Evolutionary conservation across 2,329 filamentous ascomycete species (phyloP), one percentile per base, ranked within the genome.

Genomic region (Anisogramma anomala): DNA sequence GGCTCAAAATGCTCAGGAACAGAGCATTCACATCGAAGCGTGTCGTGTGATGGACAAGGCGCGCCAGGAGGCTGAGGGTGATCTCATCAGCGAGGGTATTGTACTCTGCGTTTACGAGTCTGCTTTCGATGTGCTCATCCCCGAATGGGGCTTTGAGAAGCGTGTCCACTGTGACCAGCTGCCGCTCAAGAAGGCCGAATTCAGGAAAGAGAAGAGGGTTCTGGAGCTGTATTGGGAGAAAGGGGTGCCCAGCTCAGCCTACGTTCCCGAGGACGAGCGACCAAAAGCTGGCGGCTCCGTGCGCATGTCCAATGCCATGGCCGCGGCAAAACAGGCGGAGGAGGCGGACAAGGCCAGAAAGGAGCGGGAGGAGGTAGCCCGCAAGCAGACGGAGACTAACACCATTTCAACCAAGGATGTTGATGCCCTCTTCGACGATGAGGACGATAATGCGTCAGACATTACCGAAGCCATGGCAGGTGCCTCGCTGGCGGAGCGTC

Each of bases 161-260:
- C 85, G 91, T 50, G 91, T 98, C 39, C 91, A 98, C 65, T 98
- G 91, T 59, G 91, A 98, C 58, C 91, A 98, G 68, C 72, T 98
- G 58, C 91, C 91, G 22, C 69, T 98, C 52, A 89, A 96, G 75
- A 98, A 98, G 72, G 91, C 91, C n/a, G 91, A 98, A 59, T 98
- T 91, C 65, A 80, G 93, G 63, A 96, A 96, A 72, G 87, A 94
- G 59, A 85, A 88, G 67, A 79, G 91, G 42, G 77, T 96, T 22
- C 72, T 98, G 34, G 91, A 98, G 65, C 74, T 98, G 13, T 98
- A 95, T 71, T 98, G 91, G 91, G 91, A 98, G 78, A 98, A 96
- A 75, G 91, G 91, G 34, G 87, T 96, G 6, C 86, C 89, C 20
- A 96, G 88, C 48, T 95, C 89, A 32, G 84, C 88, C 2, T 98